Base-by-base conservation (phyloP, 2,329 filamentous ascomycete species). In the Claviceps lovelessii region DNA sequence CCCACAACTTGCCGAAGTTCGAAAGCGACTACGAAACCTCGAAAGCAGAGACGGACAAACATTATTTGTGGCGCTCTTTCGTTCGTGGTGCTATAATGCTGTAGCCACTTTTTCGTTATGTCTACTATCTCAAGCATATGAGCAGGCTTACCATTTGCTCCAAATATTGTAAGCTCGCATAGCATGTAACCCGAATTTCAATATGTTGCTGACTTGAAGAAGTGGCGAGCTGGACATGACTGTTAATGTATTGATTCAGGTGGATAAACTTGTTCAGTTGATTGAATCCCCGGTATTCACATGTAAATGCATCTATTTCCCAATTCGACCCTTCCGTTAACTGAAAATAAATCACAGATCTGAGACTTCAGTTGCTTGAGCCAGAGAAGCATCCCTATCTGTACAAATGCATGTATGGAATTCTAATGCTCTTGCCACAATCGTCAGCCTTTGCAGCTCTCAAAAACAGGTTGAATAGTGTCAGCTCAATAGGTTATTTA, bases 141-240 rank as follows among this genome's bases (percentile, higher is more conserved):
- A 98, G 67, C 94, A 97, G 67, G 93, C 93, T 11, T 98, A 97
- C 65, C 89, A 97, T 66, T 76, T 98, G 17, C 76, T 98, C 19
- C 90, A 96, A 65, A 93, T 97, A 50, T 96, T 98, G 88, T 94
- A 68, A 57, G 6, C 13, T 28, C 13, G 55, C 17, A 6, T n/a
- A 31, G 17, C 10, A 45, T 17, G 33, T 8, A 50, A 11, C 2
- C 37, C 5, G 15, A 5, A 31, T 13, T 19, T n/a, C 47, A 4
- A n/a, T 29, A 17, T 15, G 37, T 31, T n/a, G 31, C 57, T 62
- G 23, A 62, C 53, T 37, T 13, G 17, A 46, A n/a, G 10, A 59
- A 95, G 89, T 70, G 93, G 89, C 57, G 93, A 98, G 64, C 76
- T 98, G 51, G 93, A 98, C 68, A 97, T 98, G 89, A 97, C 91